A percentile compares a stretch with the other conserved stretches of the same genome.
Evolutionary conservation across 805 yeast species (phyloP).

Genomic region (Lipomyces yamanashiensis): DNA sequence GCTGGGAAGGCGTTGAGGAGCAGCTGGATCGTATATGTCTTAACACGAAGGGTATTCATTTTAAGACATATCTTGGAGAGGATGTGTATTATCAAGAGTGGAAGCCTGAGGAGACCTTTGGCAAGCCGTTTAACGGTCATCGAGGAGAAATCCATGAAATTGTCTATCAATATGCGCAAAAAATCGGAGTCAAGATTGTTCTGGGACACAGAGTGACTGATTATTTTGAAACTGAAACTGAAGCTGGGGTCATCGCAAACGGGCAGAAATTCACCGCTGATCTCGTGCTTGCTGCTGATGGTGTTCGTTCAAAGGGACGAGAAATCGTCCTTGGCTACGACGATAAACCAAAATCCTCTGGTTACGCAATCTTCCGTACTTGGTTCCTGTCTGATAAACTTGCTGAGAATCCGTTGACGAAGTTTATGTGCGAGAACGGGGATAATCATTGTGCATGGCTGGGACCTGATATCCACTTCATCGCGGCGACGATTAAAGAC

Average conservation of each 20-base stretch:
- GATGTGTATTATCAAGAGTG: conserved; percentile 5
- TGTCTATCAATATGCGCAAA: not conserved
- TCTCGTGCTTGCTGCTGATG: conserved; percentile 8
- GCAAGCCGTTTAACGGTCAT: conserved; percentile 6
- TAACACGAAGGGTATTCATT: not conserved
- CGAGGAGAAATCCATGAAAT: conserved; percentile 10
- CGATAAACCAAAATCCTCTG: conserved; percentile 13
- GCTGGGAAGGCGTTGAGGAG: conserved; percentile 8
- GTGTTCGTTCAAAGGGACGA: conserved; percentile 9
- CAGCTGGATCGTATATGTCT: not conserved
- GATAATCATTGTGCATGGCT: conserved; percentile 9
- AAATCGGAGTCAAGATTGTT: conserved; percentile 5
- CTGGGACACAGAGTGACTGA: conserved; percentile 4
- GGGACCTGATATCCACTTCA: conserved; percentile 9
- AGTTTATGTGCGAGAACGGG: conserved; percentile 10
- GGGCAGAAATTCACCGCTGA: conserved; percentile 6
- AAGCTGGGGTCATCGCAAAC: conserved; percentile 7
- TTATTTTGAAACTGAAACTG: conserved; percentile 6
- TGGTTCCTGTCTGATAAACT: conserved; percentile 8
- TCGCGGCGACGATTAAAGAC: conserved; percentile 3
- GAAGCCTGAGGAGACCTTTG: not conserved
- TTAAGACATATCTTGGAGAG: conserved; percentile 4
- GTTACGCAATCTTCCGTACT: conserved; percentile 13
- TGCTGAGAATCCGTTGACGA: not conserved
- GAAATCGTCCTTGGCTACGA: conserved; percentile 13